Evolutionary conservation across 164 flowering plant genomes (phyloP), one percentile per base, ranked within the genome.

Genomic region (Vitis cinerea): DNA sequence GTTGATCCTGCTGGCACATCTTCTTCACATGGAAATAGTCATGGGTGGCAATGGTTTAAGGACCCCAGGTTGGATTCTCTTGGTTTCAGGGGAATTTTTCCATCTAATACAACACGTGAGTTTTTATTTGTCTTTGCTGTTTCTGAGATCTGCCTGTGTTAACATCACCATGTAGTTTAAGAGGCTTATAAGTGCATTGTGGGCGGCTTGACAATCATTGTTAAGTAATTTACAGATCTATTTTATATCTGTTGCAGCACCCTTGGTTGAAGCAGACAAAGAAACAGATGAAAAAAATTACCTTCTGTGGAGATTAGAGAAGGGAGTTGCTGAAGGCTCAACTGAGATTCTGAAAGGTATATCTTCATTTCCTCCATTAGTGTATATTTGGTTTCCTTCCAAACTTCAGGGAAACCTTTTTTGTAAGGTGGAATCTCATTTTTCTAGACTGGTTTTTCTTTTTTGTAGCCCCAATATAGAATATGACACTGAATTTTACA

Each of bases 241-340:
- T 47, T 8, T 67, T 52, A 48, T 31, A 29, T 61, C 29, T 62
- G 31, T 65, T 83, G 78, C 88, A 95, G 98, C 98, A 13, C 99
- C 97, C 12, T 70, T 93, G 71, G 92, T 92, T 75, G 97, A 96
- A 77, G 80, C 91, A 31, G 95, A 93, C 74, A 89, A 87, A 77
- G 97, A 86, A 85, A 81, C 88, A 10, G 83, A 75, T 79, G 98
- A 93, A 78, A 55, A 72, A 65, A 82, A 89, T 69, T 93, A 83
- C 76, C 83, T 84, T 56, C 73, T 82, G 0, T 90, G 95, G 95
- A 90, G 98, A 78, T 31, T 90, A 52, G 90, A 87, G 84, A 83
- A 86, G 65, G 98, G 98, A 59, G 89, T 91, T 75, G 97, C 98
- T n/a, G 97, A 96, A 84, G 98, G 98, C 72, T 86, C 97, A 63